Conservation (phyloP, 2,329 filamentous ascomycete genomes). For the Passalora sequoiae region DNA sequence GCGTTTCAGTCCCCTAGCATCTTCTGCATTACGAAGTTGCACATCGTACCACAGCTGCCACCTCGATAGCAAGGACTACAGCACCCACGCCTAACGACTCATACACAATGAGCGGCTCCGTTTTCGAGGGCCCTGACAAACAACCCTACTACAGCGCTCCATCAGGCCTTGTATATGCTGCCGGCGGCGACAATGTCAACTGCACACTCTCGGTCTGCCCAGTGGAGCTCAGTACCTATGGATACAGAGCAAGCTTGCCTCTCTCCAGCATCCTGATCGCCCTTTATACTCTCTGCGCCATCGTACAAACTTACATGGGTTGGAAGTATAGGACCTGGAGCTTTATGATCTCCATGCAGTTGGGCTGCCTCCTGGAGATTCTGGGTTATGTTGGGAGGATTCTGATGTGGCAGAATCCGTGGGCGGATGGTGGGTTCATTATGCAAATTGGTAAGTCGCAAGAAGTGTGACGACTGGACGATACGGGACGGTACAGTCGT, state of each 20-base stretch:
- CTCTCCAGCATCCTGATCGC: slow-evolving; percentile 1
- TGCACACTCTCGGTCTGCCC: slow-evolving; percentile 2
- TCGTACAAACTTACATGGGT: neutral
- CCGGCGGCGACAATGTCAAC: slow-evolving; percentile 2
- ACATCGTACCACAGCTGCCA: no score
- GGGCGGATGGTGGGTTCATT: slow-evolving; percentile 40
- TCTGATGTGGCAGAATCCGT: slow-evolving; percentile 50
- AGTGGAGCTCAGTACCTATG: slow-evolving; percentile 1
- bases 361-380: slow-evolving; percentile 40
- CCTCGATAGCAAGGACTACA: no score
- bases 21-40: no score
- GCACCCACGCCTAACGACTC: no score
- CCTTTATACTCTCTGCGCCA: neutral
- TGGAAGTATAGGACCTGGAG: neutral
- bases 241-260: slow-evolving; percentile 3
- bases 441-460: slow-evolving; percentile 28
- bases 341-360: neutral
- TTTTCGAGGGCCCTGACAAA: neutral
- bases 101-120: neutral
- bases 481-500: neutral
- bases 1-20: no score
- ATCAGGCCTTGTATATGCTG: neutral
- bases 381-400: slow-evolving; percentile 58
- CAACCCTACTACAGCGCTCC: neutral
- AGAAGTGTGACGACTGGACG: neutral